Conservation (phyloP, 2,329 filamentous ascomycete genomes). For the Colletotrichum incanum region DNA sequence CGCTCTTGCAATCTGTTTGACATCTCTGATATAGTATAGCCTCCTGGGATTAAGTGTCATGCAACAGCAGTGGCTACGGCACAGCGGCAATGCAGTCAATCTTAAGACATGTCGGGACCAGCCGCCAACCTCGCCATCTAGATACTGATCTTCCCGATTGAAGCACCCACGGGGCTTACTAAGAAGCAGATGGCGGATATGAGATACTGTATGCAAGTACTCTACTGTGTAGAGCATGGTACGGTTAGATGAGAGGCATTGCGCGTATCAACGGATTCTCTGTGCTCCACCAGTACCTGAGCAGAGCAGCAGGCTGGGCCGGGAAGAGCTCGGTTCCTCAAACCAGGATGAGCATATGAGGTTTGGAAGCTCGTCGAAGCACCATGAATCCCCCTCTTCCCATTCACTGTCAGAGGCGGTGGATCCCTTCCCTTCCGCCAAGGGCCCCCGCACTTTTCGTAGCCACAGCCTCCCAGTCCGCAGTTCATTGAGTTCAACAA, state of each 20-base stretch:
- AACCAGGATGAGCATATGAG: constrained; percentile 29
- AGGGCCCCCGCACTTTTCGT: constrained; percentile 40
- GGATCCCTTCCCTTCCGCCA: constrained; percentile 31
- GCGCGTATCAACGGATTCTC: neutral
- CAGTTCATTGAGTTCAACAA: constrained; percentile 9
- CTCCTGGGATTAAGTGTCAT: neutral
- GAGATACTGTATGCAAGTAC: neutral
- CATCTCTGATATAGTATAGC: neutral
- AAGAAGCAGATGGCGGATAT: neutral
- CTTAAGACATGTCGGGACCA: constrained; percentile 15
- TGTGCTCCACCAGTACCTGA: neutral
- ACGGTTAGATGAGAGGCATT: neutral
- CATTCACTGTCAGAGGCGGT: constrained; percentile 28
- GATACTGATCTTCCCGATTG: neutral
- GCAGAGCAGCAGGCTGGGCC: neutral
- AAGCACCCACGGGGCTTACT: neutral
- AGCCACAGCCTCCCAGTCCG: constrained; percentile 28
- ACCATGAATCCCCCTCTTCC: constrained; percentile 34
- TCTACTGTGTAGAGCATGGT: neutral
- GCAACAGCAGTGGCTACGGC: neutral
- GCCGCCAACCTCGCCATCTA: neutral
- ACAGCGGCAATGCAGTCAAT: constrained; percentile 10
- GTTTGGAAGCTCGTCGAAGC: constrained; percentile 42
- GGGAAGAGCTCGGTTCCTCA: constrained; percentile 24
- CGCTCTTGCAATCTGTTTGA: neutral